These are phyloP conservation scores for Scenedesmus sp. DNA, from an alignment of 163 green algal genomes.

Conservation along the genomic window DNA sequence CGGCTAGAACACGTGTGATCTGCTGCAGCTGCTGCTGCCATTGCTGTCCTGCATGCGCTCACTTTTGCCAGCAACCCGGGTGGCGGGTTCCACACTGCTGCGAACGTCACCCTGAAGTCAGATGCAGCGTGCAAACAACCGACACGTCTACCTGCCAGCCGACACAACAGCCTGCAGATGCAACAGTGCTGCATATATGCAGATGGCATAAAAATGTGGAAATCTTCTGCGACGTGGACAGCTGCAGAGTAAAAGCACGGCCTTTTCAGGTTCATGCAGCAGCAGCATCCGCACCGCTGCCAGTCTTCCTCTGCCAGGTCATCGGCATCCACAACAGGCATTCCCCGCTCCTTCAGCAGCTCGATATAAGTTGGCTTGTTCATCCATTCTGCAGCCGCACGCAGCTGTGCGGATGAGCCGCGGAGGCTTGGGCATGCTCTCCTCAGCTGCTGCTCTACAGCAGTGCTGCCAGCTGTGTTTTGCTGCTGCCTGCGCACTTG, in stretches of 20 bases:
- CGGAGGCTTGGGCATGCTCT: background rate
- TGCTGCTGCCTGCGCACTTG: background rate
- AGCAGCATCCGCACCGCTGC: background rate
- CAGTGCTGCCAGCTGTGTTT: background rate
- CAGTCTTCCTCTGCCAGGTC: slow-evolving; percentile 6
- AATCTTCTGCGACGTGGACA: too few relatives aligned
- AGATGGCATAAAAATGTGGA: too few relatives aligned
- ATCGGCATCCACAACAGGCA: slow-evolving; percentile 30
- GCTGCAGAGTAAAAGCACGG: background rate
- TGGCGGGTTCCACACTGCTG: slow-evolving; percentile 43
- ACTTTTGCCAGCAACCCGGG: slow-evolving; percentile 20
- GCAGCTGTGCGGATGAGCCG: too few relatives aligned
- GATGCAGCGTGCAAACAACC: background rate
- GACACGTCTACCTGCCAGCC: too few relatives aligned
- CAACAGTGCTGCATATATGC: too few relatives aligned
- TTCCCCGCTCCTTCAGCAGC: slow-evolving; percentile 25
- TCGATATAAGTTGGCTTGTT: slow-evolving; percentile 40
- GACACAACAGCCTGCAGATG: too few relatives aligned
- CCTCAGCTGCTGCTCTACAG: background rate
- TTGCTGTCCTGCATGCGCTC: background rate
- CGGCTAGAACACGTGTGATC: too few relatives aligned
- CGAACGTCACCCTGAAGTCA: slow-evolving; percentile 37
- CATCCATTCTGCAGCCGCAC: slow-evolving; percentile 19
- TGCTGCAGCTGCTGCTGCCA: background rate
- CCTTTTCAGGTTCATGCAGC: too few relatives aligned